These are phyloP conservation scores for Mycoemilia scoparia DNA, from an alignment of 192 early-diverging fungal species.

Conservation along the genomic window DNA sequence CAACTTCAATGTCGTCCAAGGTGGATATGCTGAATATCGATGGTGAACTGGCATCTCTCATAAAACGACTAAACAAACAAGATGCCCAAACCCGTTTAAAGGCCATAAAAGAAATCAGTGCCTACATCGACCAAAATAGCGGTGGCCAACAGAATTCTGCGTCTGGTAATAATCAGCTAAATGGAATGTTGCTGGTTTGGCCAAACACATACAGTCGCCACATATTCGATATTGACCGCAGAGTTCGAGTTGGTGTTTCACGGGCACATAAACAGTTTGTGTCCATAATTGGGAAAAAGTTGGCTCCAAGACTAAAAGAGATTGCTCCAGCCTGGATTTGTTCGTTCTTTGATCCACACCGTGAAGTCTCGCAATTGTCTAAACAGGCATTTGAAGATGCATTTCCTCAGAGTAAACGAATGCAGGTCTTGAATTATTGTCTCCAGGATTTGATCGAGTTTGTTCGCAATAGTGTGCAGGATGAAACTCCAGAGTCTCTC, in stretches of 20 bases:
- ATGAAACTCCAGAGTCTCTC: conserved; percentile 63
- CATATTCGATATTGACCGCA: conserved; percentile 63
- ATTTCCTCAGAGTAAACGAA: conserved; percentile 60
- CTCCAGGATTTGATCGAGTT: conserved; percentile 51
- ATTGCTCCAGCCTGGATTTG: conserved; percentile 73
- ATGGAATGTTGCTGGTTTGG: conserved; percentile 25
- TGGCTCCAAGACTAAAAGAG: conserved; percentile 66
- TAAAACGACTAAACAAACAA: conserved; percentile 73
- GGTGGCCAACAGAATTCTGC: too few relatives aligned
- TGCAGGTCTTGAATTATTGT: conserved; percentile 62
- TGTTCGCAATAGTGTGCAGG: conserved; percentile 44
- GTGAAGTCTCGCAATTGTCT: conserved; percentile 53
- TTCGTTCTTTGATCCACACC: conserved; percentile 59
- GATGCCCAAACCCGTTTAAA: conserved; percentile 76
- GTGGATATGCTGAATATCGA: conserved; percentile 31
- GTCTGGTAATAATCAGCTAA: conserved; percentile 25
- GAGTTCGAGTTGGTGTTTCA: conserved; percentile 53
- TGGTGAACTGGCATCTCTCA: conserved; percentile 43
- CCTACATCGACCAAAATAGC: conserved; percentile 29
- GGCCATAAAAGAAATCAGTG: conserved; percentile 63
- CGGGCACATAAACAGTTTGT: conserved; percentile 49
- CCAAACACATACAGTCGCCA: conserved; percentile 7
- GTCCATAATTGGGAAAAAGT: conserved; percentile 41
- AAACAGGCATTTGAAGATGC: conserved; percentile 36
- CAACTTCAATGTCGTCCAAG: conserved; percentile 4